A percentile compares a stretch with the other conserved stretches of the same genome.
Evolutionary conservation across 169 alveolate genomes (phyloP).

Genomic region (Perkinsus marinus): DNA sequence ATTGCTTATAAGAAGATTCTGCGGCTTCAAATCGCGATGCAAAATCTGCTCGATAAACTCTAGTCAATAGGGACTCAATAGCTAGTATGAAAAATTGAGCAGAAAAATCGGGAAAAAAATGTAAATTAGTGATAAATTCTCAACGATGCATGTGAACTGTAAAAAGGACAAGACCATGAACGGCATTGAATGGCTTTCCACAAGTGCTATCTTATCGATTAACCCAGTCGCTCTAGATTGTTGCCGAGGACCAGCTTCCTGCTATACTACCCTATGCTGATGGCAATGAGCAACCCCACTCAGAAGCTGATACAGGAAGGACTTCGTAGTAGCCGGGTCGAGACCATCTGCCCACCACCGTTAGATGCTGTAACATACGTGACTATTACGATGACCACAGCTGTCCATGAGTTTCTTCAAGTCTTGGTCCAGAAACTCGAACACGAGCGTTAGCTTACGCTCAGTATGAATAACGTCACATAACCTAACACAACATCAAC

Average conservation of each 20-base stretch:
- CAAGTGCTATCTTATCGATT: no score
- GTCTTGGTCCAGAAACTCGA: constrained; percentile 95
- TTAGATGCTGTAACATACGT: neutral
- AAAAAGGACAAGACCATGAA: no score
- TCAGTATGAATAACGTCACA: constrained; percentile 95
- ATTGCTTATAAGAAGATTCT: constrained; percentile 83
- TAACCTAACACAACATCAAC: constrained; percentile 77
- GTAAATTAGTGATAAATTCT: no score
- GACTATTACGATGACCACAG: constrained; percentile 38
- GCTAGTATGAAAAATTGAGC: neutral
- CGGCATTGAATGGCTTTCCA: no score
- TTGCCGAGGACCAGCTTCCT: no score
- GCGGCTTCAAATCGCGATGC: constrained; percentile 99
- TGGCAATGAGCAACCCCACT: constrained; percentile 95
- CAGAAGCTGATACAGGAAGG: constrained; percentile 85
- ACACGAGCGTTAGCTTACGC: constrained; percentile 87
- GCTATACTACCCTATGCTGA: constrained; percentile 75
- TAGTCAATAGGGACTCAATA: neutral
- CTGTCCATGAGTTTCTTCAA: constrained; percentile 85
- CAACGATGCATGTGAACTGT: no score
- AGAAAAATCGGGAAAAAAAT: neutral
- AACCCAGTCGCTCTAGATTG: no score
- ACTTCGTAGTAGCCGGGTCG: constrained; percentile 59
- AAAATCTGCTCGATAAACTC: constrained; percentile 33
- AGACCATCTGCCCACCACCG: constrained; percentile 53